Base-by-base conservation (phyloP, 2,329 filamentous ascomycete genomes). In the Sarocladium brachiariae region DNA sequence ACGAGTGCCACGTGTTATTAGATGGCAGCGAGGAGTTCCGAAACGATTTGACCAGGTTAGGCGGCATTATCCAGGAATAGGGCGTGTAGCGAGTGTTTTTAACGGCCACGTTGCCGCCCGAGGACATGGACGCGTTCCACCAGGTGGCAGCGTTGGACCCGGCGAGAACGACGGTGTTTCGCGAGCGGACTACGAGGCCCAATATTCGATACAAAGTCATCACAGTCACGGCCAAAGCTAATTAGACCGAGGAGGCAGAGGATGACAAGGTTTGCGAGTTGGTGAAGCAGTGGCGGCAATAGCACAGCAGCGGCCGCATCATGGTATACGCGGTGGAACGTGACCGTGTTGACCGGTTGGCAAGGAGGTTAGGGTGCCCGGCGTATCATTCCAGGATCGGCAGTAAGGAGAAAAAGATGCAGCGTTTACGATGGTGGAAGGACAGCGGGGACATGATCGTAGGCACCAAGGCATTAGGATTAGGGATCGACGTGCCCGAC, bases 381-480 rank as follows among this genome's bases (percentile, higher is more conserved):
- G 30, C 24, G 41, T 27, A 46, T n/a, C 41, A 25, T 30, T 30
- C 27, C 13, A 30, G 13, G 27, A 30, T 30, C 27, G 27, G 27
- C 25, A 35, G 35, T 10, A 50, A 50, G 34, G 33, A 21, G 18
- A 23, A 43, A 27, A 38, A 23, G 25, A 30, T 30, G 13, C 27
- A 30, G 27, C 27, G 27, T 30, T 30, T 30, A 30, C 27, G 27
- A 30, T 30, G 24, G 25, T 31, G 27, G 27, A 48, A 24, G 13
- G 45, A 27, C 18, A 48, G 21, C 19, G 51, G 47, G 30, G 16
- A 30, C 31, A 37, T 53, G 19, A 54, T 52, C 39, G 19, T 56
- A 30, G 50, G 27, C 16, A 51, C 23, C 14, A 53, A 53, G 16
- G 38, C 23, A 14, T 23, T 53, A 6, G 30, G 33, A n/a, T 39